Evolutionary conservation across 148 eudicot genomes (phyloP).

Genomic region (Linanthus parryae): DNA sequence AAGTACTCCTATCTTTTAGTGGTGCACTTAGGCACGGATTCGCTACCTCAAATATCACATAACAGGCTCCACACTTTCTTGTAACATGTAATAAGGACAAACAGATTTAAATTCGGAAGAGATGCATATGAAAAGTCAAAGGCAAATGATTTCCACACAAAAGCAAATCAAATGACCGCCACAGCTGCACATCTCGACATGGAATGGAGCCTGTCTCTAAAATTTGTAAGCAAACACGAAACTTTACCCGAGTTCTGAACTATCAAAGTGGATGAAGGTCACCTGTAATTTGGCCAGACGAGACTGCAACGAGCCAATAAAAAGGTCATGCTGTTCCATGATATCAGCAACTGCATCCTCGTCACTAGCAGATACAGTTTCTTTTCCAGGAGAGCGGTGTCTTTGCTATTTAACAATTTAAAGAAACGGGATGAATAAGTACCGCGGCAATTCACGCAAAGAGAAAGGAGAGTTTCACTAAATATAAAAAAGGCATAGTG

Average conservation of each 20-base stretch:
- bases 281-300: conserved; percentile 92
- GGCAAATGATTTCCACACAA: no score
- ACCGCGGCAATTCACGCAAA: no score
- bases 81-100: no score
- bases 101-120: no score
- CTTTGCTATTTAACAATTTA: conserved; percentile 31
- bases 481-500: not conserved
- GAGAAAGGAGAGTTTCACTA: conserved; percentile 2
- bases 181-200: no score
- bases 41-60: no score
- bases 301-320: conserved; percentile 75
- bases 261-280: not conserved
- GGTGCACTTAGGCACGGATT: no score
- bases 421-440: not conserved
- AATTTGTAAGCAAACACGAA: not conserved
- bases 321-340: conserved; percentile 66
- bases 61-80: no score
- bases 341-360: conserved; percentile 60
- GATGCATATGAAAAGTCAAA: no score
- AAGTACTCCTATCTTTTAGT: no score
- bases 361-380: conserved; percentile 38
- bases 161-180: no score
- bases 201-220: no score
- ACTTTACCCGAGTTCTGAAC: not conserved
- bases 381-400: conserved; percentile 39